Evolutionary conservation across 768 basidiomycete species (phyloP).

Genomic region (Kwoniella mangroviensis): DNA sequence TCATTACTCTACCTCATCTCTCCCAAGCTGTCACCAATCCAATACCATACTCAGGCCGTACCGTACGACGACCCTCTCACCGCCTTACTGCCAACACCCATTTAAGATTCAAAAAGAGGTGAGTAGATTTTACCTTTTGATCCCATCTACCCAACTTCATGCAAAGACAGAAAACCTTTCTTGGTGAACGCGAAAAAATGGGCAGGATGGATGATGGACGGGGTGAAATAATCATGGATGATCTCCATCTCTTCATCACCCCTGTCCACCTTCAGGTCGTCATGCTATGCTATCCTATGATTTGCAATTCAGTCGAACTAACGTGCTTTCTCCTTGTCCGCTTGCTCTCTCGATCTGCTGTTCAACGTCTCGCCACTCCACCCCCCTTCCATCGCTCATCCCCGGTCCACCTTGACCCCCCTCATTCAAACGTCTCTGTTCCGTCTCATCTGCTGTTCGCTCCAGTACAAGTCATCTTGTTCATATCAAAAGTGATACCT

Average conservation of each 20-base stretch:
- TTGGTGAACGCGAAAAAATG: not conserved
- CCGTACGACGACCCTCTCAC: too few relatives aligned
- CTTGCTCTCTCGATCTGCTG: not conserved
- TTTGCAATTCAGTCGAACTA: not conserved
- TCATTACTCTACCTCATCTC: not conserved
- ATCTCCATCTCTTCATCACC: not conserved
- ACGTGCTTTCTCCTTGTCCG: not conserved
- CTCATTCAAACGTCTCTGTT: not conserved
- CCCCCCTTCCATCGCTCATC: conserved; percentile 6
- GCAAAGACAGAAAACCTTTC: not conserved
- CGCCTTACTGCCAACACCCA: not conserved
- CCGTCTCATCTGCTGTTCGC: not conserved
- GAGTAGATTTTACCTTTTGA: not conserved
- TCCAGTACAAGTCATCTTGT: not conserved
- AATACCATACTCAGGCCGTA: not conserved
- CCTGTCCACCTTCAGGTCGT: not conserved
- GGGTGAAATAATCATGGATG: not conserved
- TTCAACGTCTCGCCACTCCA: not conserved
- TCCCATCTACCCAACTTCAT: not conserved
- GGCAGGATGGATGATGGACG: not conserved
- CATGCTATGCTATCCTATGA: conserved; percentile 11
- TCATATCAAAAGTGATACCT: not conserved
- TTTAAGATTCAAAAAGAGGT: not conserved
- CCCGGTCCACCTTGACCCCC: not conserved
- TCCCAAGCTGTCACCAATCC: not conserved